Conservation (phyloP, 306 rosid species). For the Pueraria montana region DNA sequence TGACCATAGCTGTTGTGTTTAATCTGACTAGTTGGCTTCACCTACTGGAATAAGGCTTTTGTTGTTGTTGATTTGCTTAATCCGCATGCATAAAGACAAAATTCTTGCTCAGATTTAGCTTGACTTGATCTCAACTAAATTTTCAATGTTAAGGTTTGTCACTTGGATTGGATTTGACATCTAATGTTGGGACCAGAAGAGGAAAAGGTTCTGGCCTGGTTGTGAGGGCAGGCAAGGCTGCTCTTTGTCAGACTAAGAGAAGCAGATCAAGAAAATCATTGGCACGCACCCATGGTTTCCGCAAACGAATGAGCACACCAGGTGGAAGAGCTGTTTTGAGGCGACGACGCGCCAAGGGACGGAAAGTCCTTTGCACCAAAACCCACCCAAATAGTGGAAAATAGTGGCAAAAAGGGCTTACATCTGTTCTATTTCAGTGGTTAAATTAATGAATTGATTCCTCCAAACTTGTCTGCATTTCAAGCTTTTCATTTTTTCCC, state of each 20-base stretch:
- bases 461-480: constrained; percentile 36
- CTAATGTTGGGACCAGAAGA: constrained; percentile 59
- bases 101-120: constrained; percentile 13
- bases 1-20: not conserved
- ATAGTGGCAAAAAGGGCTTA: constrained; percentile 4
- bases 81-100: not conserved
- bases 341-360: constrained; percentile 93
- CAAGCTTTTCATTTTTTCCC: constrained; percentile 1
- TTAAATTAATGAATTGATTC: constrained; percentile 31
- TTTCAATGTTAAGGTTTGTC: constrained; percentile 62
- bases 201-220: constrained; percentile 66
- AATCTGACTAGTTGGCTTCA: not conserved
- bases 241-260: constrained; percentile 89
- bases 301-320: constrained; percentile 85
- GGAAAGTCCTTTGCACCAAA: constrained; percentile 91
- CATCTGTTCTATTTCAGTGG: not conserved
- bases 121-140: constrained; percentile 27
- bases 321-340: constrained; percentile 82
- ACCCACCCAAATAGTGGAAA: constrained; percentile 81
- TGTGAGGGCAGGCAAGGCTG: constrained; percentile 85
- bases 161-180: constrained; percentile 66
- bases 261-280: constrained; percentile 89
- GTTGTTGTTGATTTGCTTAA: constrained; percentile 20
- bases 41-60: not conserved
- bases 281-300: constrained; percentile 91